Percentiles rank a stretch among this genome's conserved stretches.
Evolutionary conservation across 352 stramenopile species (phyloP).

Genomic region (Phytophthora europaea): DNA sequence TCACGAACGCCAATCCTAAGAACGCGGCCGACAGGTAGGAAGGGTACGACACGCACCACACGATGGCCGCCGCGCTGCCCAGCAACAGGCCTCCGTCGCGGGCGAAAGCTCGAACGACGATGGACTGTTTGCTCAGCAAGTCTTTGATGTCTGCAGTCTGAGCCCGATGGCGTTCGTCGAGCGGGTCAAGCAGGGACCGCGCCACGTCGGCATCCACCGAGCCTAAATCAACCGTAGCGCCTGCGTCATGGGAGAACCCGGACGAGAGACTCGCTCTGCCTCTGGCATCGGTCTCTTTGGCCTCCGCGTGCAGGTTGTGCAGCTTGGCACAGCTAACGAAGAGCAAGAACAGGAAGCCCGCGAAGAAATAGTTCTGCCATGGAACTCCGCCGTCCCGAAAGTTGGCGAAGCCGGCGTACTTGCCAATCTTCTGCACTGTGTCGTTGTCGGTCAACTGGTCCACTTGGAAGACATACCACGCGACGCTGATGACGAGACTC

Average conservation of each 20-base stretch:
- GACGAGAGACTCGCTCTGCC: slow-evolving; percentile 18
- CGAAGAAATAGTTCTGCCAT: slow-evolving; percentile 84
- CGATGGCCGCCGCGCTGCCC: slow-evolving; percentile 70
- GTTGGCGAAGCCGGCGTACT: slow-evolving; percentile 70
- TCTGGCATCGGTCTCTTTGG: slow-evolving; percentile 15
- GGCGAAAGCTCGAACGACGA: slow-evolving; percentile 73
- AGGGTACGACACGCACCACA: slow-evolving; percentile 87
- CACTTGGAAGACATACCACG: slow-evolving; percentile 73
- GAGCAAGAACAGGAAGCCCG: slow-evolving; percentile 62
- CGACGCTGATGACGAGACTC: slow-evolving; percentile 57
- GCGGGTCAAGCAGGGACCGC: slow-evolving; percentile 40
- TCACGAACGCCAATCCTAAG: slow-evolving; percentile 73
- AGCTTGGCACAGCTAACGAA: slow-evolving; percentile 73
- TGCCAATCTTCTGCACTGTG: slow-evolving; percentile 44
- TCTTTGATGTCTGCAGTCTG: slow-evolving; percentile 54
- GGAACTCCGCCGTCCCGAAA: slow-evolving; percentile 49
- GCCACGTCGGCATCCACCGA: slow-evolving; percentile 40
- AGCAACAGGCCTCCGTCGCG: slow-evolving; percentile 75
- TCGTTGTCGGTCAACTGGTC: slow-evolving; percentile 47
- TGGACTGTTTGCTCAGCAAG: slow-evolving; percentile 69
- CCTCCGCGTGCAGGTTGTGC: slow-evolving; percentile 61
- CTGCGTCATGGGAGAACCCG: slow-evolving; percentile 22
- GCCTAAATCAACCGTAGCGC: slow-evolving; percentile 36
- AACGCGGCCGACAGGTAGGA: slow-evolving; percentile 80
- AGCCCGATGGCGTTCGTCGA: slow-evolving; percentile 37